phyloP scores from a whole-genome alignment of 192 early-diverging fungal genomes.

The Linnemannia exigua region DNA sequence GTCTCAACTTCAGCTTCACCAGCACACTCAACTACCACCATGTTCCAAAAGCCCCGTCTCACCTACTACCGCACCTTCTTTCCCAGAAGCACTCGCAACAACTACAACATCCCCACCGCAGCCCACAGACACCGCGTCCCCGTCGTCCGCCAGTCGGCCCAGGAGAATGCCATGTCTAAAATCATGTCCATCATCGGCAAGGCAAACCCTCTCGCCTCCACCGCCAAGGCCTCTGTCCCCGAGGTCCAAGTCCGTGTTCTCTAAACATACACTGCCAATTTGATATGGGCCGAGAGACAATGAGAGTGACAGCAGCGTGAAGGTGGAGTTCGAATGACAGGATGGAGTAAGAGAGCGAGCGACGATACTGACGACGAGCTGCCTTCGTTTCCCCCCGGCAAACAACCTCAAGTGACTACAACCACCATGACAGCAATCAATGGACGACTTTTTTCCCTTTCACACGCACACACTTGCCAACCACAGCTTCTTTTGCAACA shows the following conservation, averaged over 20 bases:
- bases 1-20: not conserved
- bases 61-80: constrained; percentile 60
- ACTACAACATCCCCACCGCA: constrained; percentile 55
- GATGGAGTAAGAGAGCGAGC: not conserved
- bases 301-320: not conserved
- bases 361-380: not conserved
- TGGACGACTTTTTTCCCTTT: not conserved
- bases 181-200: constrained; percentile 51
- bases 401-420: not conserved
- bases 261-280: not conserved
- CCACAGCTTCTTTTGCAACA: too few species aligned
- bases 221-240: constrained; percentile 17
- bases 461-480: not conserved
- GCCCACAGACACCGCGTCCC: constrained; percentile 45
- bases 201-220: constrained; percentile 19
- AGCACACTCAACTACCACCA: constrained; percentile 7
- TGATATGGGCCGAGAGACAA: not conserved
- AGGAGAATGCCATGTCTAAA: constrained; percentile 55
- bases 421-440: not conserved
- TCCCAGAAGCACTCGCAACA: constrained; percentile 49
- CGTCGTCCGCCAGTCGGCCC: constrained; percentile 35
- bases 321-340: not conserved
- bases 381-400: not conserved
- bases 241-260: constrained; percentile 13
- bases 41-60: constrained; percentile 55